Base-by-base conservation (phyloP, 2,329 filamentous ascomycete species). In the Paraphaeosphaeria sporulosa region DNA sequence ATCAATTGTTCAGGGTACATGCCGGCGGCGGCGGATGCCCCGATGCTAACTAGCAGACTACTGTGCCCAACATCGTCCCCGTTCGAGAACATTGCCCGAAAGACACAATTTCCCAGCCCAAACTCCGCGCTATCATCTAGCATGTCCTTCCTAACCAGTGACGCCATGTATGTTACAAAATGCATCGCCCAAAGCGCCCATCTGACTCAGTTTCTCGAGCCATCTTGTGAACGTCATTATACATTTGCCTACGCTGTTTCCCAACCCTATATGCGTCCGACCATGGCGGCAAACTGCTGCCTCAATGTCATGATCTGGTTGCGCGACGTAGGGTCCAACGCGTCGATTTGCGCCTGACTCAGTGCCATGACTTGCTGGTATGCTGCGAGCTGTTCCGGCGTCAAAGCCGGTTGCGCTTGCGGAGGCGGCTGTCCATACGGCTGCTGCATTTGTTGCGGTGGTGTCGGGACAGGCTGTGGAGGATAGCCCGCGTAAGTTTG, bases 281-380 rank as follows among this genome's bases (percentile, higher is more conserved):
- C 64, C 70, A 74, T 23, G 12, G 40, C 51, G 12, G 42, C 82
- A 68, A 92, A 84, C 57, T 86, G 84, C 65, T 90, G 88, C 57
- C 93, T 85, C 58, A 97, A 81, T 40, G 89, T 84, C 81, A 97
- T 85, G 57, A 98, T 90, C 77, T 97, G 93, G 62, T 87, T 86
- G 56, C 90, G 85, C 71, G 95, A 90, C 21, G 87, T 86, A 40
- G 92, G 90, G 6, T 90, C 88, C 51, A 97, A 81, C 71, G 88
- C 86, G 74, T 94, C 90, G 68, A 98, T 93, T 58, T 92, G 87
- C 60, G 91, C 85, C 71, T 92, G 90, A 2, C 93, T 87, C 81
- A 97, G 88, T 56, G 86, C 87, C 81, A 97, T 84, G 50, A 97
- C 90, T 69, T 93, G 60, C 7, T 55, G 56, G 23, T 64, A 62